phyloP scores from a whole-genome alignment of 108 stramenopile species.

The Craspedostauros australis region DNA sequence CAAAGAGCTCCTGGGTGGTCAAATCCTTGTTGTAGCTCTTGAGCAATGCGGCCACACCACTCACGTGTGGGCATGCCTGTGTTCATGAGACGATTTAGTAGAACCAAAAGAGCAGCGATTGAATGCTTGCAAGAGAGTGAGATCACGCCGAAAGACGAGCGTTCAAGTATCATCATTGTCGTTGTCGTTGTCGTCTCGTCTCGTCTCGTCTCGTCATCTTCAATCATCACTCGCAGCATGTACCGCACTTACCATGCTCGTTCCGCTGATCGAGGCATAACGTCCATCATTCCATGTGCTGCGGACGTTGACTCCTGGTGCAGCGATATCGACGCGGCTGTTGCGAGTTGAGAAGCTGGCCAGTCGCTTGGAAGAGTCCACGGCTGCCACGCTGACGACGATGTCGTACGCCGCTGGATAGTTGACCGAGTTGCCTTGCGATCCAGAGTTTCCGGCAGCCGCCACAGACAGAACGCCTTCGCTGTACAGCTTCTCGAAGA shows the following conservation, averaged over 20 bases:
- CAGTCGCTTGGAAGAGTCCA: constrained; percentile 18
- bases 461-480: constrained; percentile 47
- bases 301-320: constrained; percentile 36
- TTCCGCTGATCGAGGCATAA: constrained; percentile 35
- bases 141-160: too few species aligned
- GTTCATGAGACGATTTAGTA: too few species aligned
- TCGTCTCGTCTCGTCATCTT: too few species aligned
- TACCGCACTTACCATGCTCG: too few species aligned
- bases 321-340: constrained; percentile 43
- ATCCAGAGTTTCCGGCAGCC: constrained; percentile 53
- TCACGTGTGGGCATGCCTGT: constrained; percentile 63
- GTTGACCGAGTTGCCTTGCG: not conserved
- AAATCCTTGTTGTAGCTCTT: constrained; percentile 38
- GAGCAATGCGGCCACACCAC: constrained; percentile 49
- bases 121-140: too few species aligned
- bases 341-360: constrained; percentile 44
- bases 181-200: too few species aligned
- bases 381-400: constrained; percentile 45
- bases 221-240: too few species aligned
- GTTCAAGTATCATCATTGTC: too few species aligned
- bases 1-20: constrained; percentile 39
- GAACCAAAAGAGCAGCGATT: too few species aligned
- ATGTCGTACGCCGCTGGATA: constrained; percentile 48
- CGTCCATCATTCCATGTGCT: constrained; percentile 34
- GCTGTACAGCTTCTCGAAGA: constrained; percentile 26